Conservation (phyloP, 139 green algal genomes). For the Chlorella sp. region DNA sequence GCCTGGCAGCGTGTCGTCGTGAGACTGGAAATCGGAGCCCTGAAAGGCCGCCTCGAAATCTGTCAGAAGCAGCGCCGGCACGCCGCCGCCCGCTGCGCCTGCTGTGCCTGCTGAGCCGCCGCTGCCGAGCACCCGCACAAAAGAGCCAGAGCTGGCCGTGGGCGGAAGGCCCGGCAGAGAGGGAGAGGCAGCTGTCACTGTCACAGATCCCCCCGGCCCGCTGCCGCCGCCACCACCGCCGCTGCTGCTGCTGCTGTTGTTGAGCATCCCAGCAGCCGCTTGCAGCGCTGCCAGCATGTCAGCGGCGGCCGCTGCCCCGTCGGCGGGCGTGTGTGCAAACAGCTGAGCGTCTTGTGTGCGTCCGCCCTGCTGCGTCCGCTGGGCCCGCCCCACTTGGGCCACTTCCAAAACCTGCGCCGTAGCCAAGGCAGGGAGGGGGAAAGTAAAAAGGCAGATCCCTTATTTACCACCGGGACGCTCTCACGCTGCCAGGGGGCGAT, state of each 20-base stretch:
- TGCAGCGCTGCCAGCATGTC: neutral
- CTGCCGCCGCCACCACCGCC: neutral
- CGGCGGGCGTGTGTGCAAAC: slow-evolving; percentile 52
- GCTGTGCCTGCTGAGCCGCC: neutral
- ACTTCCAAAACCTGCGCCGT: slow-evolving; percentile 64
- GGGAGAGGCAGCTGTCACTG: neutral
- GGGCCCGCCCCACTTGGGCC: slow-evolving; percentile 57
- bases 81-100: too few species aligned
- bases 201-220: neutral
- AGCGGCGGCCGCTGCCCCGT: neutral
- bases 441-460: too few species aligned
- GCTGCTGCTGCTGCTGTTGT: slow-evolving; percentile 29
- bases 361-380: too few species aligned
- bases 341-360: slow-evolving; percentile 26
- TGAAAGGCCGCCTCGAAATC: slow-evolving; percentile 69
- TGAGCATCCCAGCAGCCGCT: neutral
- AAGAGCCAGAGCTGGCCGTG: slow-evolving; percentile 69
- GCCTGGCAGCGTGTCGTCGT: slow-evolving; percentile 49
- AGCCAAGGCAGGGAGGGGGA: neutral
- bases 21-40: slow-evolving; percentile 62
- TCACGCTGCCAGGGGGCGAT: too few species aligned
- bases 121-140: slow-evolving; percentile 59
- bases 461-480: too few species aligned
- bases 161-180: slow-evolving; percentile 75
- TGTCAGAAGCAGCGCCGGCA: slow-evolving; percentile 60